Evolutionary conservation across 352 stramenopile genomes (phyloP).

Genomic region (Globisporangium rhizosaccharum): DNA sequence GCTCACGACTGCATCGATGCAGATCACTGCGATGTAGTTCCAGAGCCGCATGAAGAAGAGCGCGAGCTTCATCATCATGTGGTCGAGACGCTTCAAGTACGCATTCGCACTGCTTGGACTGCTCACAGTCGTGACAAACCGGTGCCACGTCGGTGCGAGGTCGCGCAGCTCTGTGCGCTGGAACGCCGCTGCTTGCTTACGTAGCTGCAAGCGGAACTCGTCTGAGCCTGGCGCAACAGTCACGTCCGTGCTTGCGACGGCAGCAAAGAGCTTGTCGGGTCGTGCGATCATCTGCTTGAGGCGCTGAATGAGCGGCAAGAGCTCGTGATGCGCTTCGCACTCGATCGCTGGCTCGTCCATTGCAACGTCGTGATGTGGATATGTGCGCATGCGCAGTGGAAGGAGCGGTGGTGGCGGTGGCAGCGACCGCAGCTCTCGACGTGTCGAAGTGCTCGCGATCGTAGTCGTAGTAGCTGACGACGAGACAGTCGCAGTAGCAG

Average conservation of each 20-base stretch:
- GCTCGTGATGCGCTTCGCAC: slow-evolving; percentile 19
- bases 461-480: neutral
- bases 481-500: neutral
- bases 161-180: slow-evolving; percentile 31
- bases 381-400: neutral
- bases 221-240: neutral
- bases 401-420: neutral
- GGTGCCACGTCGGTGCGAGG: slow-evolving; percentile 21
- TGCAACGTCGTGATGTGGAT: slow-evolving; percentile 1
- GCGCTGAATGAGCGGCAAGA: slow-evolving; percentile 35
- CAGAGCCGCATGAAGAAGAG: slow-evolving; percentile 57
- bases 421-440: neutral
- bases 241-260: slow-evolving; percentile 20
- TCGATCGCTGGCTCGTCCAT: slow-evolving; percentile 6
- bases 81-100: slow-evolving; percentile 24
- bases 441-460: neutral
- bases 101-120: neutral
- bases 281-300: slow-evolving; percentile 44
- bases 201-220: slow-evolving; percentile 22
- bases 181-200: slow-evolving; percentile 26
- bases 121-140: slow-evolving; percentile 19
- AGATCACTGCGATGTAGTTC: slow-evolving; percentile 36
- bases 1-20: slow-evolving; percentile 30
- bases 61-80: slow-evolving; percentile 49
- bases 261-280: slow-evolving; percentile 41